Percentiles rank a stretch among this genome's conserved stretches.
These are phyloP conservation scores for Teunomyces stri DNA, from an alignment of 805 yeast species.

Conservation along the genomic window DNA sequence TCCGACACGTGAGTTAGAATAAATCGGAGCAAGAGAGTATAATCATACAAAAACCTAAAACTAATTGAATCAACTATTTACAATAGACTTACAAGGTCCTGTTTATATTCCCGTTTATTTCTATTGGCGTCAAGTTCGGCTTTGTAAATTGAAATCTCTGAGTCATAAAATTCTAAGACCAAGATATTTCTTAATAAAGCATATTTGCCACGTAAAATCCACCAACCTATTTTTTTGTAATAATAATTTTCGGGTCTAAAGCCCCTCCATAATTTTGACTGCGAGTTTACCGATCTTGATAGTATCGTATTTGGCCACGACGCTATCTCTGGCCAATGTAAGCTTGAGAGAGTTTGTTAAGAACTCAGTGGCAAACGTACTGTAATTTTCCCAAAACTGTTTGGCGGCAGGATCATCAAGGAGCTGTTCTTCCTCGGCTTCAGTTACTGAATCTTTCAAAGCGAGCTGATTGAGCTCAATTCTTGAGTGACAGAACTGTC, in stretches of 20 bases:
- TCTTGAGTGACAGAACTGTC: neutral
- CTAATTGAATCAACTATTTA: too few relatives aligned
- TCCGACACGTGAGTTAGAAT: too few relatives aligned
- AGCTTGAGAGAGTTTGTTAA: constrained; percentile 1
- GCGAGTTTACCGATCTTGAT: constrained; percentile 2
- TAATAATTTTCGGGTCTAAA: neutral
- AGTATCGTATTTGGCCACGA: neutral
- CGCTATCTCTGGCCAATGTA: neutral
- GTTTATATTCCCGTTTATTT: too few relatives aligned
- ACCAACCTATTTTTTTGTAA: too few relatives aligned
- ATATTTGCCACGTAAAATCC: too few relatives aligned
- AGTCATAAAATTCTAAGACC: too few relatives aligned
- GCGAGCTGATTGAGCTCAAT: neutral
- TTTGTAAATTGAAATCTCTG: too few relatives aligned
- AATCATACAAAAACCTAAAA: too few relatives aligned
- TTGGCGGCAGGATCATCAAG: neutral
- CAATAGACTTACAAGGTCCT: too few relatives aligned
- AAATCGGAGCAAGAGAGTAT: too few relatives aligned
- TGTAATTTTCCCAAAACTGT: constrained; percentile 5
- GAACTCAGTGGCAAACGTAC: neutral
- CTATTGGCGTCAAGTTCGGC: too few relatives aligned
- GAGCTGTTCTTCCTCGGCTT: constrained; percentile 2
- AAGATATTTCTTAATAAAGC: too few relatives aligned
- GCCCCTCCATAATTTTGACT: neutral
- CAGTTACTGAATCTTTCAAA: neutral